These are phyloP conservation scores for Plectosphaerella sp. DNA, from an alignment of 2,329 filamentous ascomycete genomes.

Conservation along the genomic window DNA sequence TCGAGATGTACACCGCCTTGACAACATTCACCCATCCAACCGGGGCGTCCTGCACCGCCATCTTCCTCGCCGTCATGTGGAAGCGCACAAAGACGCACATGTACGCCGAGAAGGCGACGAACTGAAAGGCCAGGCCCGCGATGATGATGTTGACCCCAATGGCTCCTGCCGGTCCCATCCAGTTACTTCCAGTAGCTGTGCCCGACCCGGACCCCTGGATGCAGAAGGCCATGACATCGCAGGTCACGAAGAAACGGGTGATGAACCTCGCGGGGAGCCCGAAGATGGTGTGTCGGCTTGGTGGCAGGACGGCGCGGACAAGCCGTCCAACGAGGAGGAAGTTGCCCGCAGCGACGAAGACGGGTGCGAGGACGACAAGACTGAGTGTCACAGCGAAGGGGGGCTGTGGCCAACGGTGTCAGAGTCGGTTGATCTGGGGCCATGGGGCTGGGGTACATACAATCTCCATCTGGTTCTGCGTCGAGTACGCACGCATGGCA, in stretches of 20 bases:
- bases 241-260: conserved; percentile 39
- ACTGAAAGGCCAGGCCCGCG: conserved; percentile 34
- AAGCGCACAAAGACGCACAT: conserved; percentile 33
- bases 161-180: conserved; percentile 31
- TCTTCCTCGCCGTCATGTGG: conserved; percentile 21
- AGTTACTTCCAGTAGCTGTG: conserved; percentile 36
- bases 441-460: conserved; percentile 14
- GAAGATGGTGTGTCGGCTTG: conserved; percentile 25
- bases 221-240: conserved; percentile 38
- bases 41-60: conserved; percentile 19
- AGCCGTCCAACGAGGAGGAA: conserved; percentile 47
- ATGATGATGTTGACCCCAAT: conserved; percentile 36
- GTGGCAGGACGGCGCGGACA: conserved; percentile 30
- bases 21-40: conserved; percentile 32
- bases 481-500: conserved; percentile 28
- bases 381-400: conserved; percentile 33
- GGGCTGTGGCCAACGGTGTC: conserved; percentile 12
- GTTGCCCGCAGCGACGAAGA: conserved; percentile 44
- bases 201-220: conserved; percentile 39
- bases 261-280: conserved; percentile 30
- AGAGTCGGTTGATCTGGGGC: neutral
- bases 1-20: conserved; percentile 36
- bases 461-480: conserved; percentile 26
- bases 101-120: conserved; percentile 34
- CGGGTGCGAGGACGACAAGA: conserved; percentile 42